Base-by-base conservation (phyloP, 2,329 filamentous ascomycete species). In the Xylaria polymorpha region DNA sequence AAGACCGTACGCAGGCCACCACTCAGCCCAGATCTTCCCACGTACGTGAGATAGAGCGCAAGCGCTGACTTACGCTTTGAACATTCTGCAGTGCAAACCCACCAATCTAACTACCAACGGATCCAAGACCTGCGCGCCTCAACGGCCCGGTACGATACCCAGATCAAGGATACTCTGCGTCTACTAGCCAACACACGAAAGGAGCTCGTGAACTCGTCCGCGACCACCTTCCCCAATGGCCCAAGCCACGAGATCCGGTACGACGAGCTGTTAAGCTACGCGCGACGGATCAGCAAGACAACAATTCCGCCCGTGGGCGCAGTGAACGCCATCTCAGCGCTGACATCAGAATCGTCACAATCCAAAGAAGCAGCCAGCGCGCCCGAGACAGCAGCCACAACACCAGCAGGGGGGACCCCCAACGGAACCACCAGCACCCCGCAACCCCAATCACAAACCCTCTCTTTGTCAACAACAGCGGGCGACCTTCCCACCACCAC, bases 211-310 rank as follows among this genome's bases (percentile, higher is more conserved):
- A 84, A 86, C 32, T 90, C 89, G 0, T 85, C 87, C 2, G 85
- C 86, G 0, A 90, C 88, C 6, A 82, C 81, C 25, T 87, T 88
- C 72, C 84, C 87, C 5, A 78, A 84, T 7, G 81, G 80, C 4
- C 81, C 84, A 1, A 86, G 83, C 76, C 84, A 86, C 73, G 80
- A 84, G 10, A 86, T 96, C 59, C 86, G 86, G 3, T 93, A 94
- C 76, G 86, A 89, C 53, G 91, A 94, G 73, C 87, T 97, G 0
- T 88, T 97, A 25, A 86, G 85, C 70, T 96, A 93, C 78, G 93
- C 93, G 25, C 91, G 91, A 51, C 90, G 91, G 72, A 96, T 97
- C 76, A 92, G 90, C 79, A 92, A 90, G 78, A 94, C 91, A 72
- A 95, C 93, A 0, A 85, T 94, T 14, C 92, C 93, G 0, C 90